Conservation (phyloP, 805 yeast genomes). For the Ogataea saltuana region DNA sequence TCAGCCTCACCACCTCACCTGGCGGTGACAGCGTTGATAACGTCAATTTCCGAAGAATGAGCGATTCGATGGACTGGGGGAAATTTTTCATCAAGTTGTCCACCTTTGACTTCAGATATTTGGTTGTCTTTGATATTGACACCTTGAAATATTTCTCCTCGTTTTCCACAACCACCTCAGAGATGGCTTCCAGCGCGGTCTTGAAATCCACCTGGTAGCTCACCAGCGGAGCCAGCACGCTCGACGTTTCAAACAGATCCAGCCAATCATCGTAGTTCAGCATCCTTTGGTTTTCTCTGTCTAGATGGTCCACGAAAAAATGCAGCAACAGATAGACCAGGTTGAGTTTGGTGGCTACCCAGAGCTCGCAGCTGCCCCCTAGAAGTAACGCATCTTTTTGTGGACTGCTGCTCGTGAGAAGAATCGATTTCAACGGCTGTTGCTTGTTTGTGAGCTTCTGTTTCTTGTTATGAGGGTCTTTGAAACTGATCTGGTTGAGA, state of each 20-base stretch:
- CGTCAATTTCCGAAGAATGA: slow-evolving; percentile 18
- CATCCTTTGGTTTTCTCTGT: slow-evolving; percentile 34
- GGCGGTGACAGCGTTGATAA: slow-evolving; percentile 36
- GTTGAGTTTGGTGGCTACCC: slow-evolving; percentile 44
- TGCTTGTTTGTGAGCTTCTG: slow-evolving; percentile 33
- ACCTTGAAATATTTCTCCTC: slow-evolving; percentile 49
- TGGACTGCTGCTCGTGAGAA: slow-evolving; percentile 30
- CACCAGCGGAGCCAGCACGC: slow-evolving; percentile 19
- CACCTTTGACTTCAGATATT: slow-evolving; percentile 42
- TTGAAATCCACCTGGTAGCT: slow-evolving; percentile 31
- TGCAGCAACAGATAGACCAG: slow-evolving; percentile 41
- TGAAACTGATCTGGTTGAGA: slow-evolving; percentile 39
- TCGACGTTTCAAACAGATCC: slow-evolving; percentile 33
- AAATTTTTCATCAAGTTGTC: slow-evolving; percentile 37
- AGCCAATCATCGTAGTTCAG: slow-evolving; percentile 46
- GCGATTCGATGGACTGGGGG: slow-evolving; percentile 34
- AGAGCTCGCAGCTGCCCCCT: slow-evolving; percentile 41
- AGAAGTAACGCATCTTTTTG: slow-evolving; percentile 38
- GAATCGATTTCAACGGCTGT: slow-evolving; percentile 44
- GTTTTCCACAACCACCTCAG: slow-evolving; percentile 44
- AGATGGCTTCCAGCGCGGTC: slow-evolving; percentile 34
- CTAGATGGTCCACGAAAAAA: slow-evolving; percentile 33
- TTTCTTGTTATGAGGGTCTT: slow-evolving; percentile 35
- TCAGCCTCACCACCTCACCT: slow-evolving; percentile 36
- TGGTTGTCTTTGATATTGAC: slow-evolving; percentile 39